Evolutionary conservation across 176 grass and related monocot genomes (phyloP), one percentile per base, ranked within the genome.

Genomic region (Olyra latifolia): DNA sequence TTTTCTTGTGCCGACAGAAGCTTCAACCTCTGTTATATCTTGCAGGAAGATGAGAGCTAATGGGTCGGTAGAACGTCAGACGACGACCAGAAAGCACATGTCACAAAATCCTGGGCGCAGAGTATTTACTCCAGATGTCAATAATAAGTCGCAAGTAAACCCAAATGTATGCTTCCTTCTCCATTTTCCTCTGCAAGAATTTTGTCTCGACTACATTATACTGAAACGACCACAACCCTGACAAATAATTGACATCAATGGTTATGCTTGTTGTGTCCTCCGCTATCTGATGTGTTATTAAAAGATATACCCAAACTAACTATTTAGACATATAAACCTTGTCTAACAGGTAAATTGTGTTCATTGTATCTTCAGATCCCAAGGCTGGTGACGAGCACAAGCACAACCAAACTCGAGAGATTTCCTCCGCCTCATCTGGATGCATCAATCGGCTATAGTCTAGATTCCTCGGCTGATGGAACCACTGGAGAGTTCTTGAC

Each of bases 391-490:
- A 88, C 84, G 1, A 95, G 91, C 76, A 80, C 88, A 17, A 99
- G 97, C 59, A 84, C 80, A 65, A 91, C 85, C 66, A 93, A 88
- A 78, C 69, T 72, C 12, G 93, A 99, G 58, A 99, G 83, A 55
- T 99, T 99, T 75, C 97, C 97, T 14, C 97, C 97, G 4, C 97
- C 97, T 30, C 97, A 99, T 81, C 85, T 99, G 9, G 97, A 99
- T 48, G 97, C 83, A 2, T 86, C 97, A 19, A 96, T 93, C 8
- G 97, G 97, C 23, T 54, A 70, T 72, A 83, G 86, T 27, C 3
- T 89, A 7, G 88, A 91, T 50, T 39, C 76, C 13, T 82, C 68
- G 0, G 68, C 35, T 47, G 90, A 88, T 48, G 69, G 22, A 70
- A 66, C 78, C 27, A 73, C 74, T 0, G 77, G 91, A 19, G 85